Evolutionary conservation across 768 basidiomycete genomes (phyloP), one percentile per base, ranked within the genome.

Genomic region (Hydnum rufescens): DNA sequence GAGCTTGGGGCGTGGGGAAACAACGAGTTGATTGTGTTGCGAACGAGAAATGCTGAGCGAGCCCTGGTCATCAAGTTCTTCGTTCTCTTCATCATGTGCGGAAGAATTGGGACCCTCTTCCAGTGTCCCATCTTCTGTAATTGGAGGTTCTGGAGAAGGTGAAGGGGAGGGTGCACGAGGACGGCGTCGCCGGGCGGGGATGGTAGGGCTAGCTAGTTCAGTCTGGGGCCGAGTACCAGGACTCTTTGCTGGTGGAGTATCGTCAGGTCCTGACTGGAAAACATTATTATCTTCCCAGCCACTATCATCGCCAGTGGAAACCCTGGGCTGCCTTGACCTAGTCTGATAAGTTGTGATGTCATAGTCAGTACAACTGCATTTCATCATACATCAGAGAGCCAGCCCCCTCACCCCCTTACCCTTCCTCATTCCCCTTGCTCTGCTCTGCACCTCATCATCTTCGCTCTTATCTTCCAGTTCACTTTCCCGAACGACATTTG

Each of bases 201-300:
- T 13, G 16, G 13, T 47, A 1, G 8, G 44, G 13, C 13, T 16
- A 16, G 25, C 44, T 8, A 19, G 34, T 39, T 39, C 8, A 39
- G 34, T 8, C 34, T 39, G 34, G 34, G 19, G 34, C 34, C 34
- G 34, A 8, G 34, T 8, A 19, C 8, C 34, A 51, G 49, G 49
- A 39, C 8, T 8, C 1, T 50, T 50, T 51, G 42, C 49, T 42
- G 55, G 55, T 2, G 55, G 30, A 6, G 52, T 22, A 18, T 54
- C 23, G 4, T 88, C 85, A 3, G 80, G 80, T n/a, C 83, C 85
- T 5, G 83, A 86, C 61, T 89, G 85, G 63, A 89, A 89, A 28
- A 86, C 76, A 57, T 89, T 88, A 60, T 85, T 86, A 57, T 87
- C 85, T 60, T 88, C 85, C 84, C 85, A 88, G 31, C 82, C 83